phyloP scores from a whole-genome alignment of 768 basidiomycete species.

The Coprinellus aureogranulatus region DNA sequence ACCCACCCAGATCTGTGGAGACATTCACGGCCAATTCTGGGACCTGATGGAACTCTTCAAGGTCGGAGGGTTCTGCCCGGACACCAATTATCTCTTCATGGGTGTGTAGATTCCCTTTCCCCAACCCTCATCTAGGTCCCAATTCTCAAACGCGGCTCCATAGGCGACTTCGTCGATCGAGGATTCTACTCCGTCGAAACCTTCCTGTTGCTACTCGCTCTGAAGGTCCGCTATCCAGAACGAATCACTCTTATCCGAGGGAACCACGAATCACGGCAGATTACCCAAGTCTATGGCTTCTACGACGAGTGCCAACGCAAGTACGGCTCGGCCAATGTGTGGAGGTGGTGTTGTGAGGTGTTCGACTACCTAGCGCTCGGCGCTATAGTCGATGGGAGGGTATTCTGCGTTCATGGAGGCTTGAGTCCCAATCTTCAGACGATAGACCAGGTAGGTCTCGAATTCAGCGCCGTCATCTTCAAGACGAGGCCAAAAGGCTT shows the following conservation, averaged over 20 bases:
- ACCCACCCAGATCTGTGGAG: slow-evolving; percentile 79
- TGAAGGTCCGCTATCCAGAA: slow-evolving; percentile 97
- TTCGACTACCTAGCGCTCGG: slow-evolving; percentile 95
- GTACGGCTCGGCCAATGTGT: slow-evolving; percentile 90
- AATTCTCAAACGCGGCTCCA: background rate
- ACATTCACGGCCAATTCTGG: slow-evolving; percentile 97
- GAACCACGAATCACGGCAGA: slow-evolving; percentile 96
- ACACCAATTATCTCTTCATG: slow-evolving; percentile 97
- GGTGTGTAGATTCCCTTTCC: slow-evolving; percentile 44
- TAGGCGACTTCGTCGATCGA: slow-evolving; percentile 87
- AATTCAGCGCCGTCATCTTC: too few species aligned
- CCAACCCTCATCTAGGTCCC: too few species aligned
- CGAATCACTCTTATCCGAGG: slow-evolving; percentile 95
- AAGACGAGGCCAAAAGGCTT: too few species aligned
- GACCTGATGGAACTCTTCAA: slow-evolving; percentile 95
- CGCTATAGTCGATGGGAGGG: slow-evolving; percentile 94
- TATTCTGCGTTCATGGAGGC: slow-evolving; percentile 97
- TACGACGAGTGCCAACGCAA: slow-evolving; percentile 97
- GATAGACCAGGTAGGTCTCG: slow-evolving; percentile 89
- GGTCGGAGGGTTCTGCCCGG: slow-evolving; percentile 88
- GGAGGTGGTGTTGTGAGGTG: slow-evolving; percentile 98
- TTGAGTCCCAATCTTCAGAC: slow-evolving; percentile 83
- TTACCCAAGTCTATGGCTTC: slow-evolving; percentile 93
- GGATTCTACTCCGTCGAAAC: slow-evolving; percentile 98
- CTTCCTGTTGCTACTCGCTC: slow-evolving; percentile 87